Conservation (phyloP, 2,329 filamentous ascomycete genomes). For the Curvularia eragrostidis region DNA sequence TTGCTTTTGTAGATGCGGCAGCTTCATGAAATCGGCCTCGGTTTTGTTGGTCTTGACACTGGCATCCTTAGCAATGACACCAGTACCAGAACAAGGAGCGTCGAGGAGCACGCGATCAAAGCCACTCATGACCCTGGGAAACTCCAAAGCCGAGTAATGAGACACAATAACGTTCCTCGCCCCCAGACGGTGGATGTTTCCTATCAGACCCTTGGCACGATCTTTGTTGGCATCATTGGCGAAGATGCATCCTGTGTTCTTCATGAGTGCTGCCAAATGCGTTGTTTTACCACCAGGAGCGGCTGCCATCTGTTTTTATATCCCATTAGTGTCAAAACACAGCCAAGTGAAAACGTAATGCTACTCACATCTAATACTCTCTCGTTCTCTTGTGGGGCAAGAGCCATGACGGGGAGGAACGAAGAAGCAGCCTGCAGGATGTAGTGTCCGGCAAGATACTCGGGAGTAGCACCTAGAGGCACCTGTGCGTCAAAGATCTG, state of each 20-base stretch:
- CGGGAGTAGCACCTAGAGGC: constrained; percentile 90
- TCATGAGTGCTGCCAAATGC: constrained; percentile 95
- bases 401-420: constrained; percentile 96
- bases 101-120: constrained; percentile 95
- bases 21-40: constrained; percentile 88
- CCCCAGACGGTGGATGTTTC: constrained; percentile 91
- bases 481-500: constrained; percentile 93
- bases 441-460: constrained; percentile 97
- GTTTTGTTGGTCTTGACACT: constrained; percentile 94
- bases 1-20: constrained; percentile 95
- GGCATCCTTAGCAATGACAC: constrained; percentile 96
- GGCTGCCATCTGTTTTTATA: constrained; percentile 52
- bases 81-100: constrained; percentile 94
- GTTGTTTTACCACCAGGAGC: constrained; percentile 97
- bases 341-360: constrained; percentile 62
- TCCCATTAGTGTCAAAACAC: neutral
- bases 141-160: constrained; percentile 93
- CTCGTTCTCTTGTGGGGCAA: constrained; percentile 92
- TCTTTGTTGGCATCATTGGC: constrained; percentile 96
- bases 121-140: constrained; percentile 91
- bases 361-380: constrained; percentile 93
- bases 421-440: constrained; percentile 96
- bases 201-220: constrained; percentile 94
- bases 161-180: constrained; percentile 94
- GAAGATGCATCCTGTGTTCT: constrained; percentile 93